Base-by-base conservation (phyloP, 768 basidiomycete species). In the Tylopilus rubrobrunneus region DNA sequence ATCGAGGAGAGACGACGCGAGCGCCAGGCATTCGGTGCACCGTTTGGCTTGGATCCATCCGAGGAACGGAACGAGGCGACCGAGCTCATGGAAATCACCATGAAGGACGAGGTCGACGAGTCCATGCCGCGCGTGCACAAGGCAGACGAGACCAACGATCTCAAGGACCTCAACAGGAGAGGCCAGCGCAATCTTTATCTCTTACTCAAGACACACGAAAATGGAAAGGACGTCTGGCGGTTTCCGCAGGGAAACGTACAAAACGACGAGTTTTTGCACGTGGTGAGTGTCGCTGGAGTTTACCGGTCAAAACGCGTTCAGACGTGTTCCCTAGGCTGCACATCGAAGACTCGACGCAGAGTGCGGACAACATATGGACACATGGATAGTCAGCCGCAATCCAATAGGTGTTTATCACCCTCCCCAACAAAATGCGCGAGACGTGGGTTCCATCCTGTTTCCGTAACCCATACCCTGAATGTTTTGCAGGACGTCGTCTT, bases 381-480 rank as follows among this genome's bases (percentile, higher is more conserved):
- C 85, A 12, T 98, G 96, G 95, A 76, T 95, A 56, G 92, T 96
- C n/a, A 83, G 91, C 48, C 82, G 86, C 49, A 89, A 87, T 52
- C 96, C 96, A 4, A 83, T 96, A 59, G 93, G 92, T 5, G 78
- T 90, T 49, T 81, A 84, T 69, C 81, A 85, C 65, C 80, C 81
- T 56, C 66, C 75, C 29, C 63, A 66, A 55, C 65, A 64, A 56
- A 65, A 62, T 40, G 53, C 65, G 12, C 63, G 72, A 52, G 70
- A 80, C 60, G 81, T 79, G 59, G 47, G 63, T 50, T 52, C 23
- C 31, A 3, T 43, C 14, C 25, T 17, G 29, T 50, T 7, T 40
- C 29, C 27, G 11, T 15, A 36, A 39, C 48, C 0, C 51, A 31
- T 56, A 10, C 36, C n/a, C 42, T 56, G 7, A 65, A 46, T 33